phyloP scores from a whole-genome alignment of 345 rosid genomes.

The Hibiscus syriacus region DNA sequence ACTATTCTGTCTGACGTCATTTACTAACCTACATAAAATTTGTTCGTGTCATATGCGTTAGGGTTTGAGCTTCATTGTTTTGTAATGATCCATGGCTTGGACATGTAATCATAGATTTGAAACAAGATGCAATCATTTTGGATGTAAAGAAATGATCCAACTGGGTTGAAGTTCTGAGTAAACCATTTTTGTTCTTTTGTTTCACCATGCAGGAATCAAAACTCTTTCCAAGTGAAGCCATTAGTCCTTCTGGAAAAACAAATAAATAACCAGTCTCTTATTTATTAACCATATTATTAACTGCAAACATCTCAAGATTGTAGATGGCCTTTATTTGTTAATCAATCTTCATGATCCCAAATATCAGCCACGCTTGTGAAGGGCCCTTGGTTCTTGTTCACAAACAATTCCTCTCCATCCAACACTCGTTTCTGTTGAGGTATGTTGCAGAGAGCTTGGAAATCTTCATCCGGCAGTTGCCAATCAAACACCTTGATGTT shows the following conservation, averaged over 20 bases:
- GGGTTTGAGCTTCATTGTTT: too few relatives aligned
- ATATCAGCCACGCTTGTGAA: conserved; percentile 42
- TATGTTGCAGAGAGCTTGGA: conserved; percentile 33
- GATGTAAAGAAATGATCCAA: not conserved
- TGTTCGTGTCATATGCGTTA: too few relatives aligned
- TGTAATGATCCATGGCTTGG: too few relatives aligned
- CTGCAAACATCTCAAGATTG: not conserved
- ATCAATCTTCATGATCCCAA: conserved; percentile 49
- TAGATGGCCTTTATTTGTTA: not conserved
- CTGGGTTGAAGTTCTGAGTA: not conserved
- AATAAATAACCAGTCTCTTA: too few relatives aligned
- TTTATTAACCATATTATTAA: too few relatives aligned
- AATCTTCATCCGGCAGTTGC: conserved; percentile 42
- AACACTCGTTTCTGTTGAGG: conserved; percentile 37
- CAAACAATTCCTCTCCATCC: conserved; percentile 39
- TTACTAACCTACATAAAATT: too few relatives aligned
- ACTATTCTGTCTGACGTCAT: too few relatives aligned
- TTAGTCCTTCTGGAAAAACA: too few relatives aligned
- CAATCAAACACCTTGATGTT: conserved; percentile 43
- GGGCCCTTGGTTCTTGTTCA: conserved; percentile 34
- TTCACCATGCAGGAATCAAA: conserved; percentile 53
- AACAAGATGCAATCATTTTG: not conserved
- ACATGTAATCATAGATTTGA: not conserved
- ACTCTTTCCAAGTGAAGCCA: too few relatives aligned
- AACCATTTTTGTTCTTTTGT: conserved; percentile 10